Evolutionary conservation across 192 early-diverging fungal genomes (phyloP).

Genomic region (Coemansia pectinata): DNA sequence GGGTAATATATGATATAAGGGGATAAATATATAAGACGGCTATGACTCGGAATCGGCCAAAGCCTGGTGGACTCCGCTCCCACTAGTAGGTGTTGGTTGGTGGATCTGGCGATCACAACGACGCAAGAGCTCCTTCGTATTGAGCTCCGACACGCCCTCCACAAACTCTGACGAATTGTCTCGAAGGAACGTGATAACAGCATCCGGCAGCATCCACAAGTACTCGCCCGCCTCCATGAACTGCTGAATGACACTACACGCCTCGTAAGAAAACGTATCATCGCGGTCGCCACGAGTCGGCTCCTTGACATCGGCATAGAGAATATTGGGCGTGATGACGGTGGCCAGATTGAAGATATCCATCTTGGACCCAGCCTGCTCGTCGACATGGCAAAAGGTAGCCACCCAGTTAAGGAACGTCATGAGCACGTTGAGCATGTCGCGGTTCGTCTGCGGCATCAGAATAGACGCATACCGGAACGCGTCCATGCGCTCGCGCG

Average conservation of each 20-base stretch:
- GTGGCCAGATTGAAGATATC: constrained; percentile 88
- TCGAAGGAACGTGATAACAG: constrained; percentile 39
- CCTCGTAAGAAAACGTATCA: constrained; percentile 62
- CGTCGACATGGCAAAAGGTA: constrained; percentile 66
- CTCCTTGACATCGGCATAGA: constrained; percentile 84
- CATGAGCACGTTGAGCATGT: constrained; percentile 89
- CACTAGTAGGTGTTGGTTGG: constrained; percentile 5
- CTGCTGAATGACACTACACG: constrained; percentile 69
- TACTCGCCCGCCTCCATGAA: constrained; percentile 65
- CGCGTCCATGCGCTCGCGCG: constrained; percentile 60
- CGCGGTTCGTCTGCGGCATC: constrained; percentile 87
- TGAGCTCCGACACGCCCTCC: constrained; percentile 45
- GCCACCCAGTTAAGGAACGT: constrained; percentile 88
- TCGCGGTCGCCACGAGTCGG: constrained; percentile 75
- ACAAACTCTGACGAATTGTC: constrained; percentile 46
- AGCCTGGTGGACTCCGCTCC: constrained; percentile 4
- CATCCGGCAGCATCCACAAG: constrained; percentile 64
- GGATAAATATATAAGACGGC: neutral
- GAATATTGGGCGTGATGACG: constrained; percentile 92
- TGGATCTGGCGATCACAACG: constrained; percentile 45
- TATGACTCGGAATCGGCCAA: constrained; percentile 10
- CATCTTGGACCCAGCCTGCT: constrained; percentile 88
- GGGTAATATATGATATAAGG: neutral
- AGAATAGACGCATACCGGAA: constrained; percentile 83
- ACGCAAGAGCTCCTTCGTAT: constrained; percentile 53